Base-by-base conservation (phyloP, 148 eudicot species). In the Rhododendron vialii region DNA sequence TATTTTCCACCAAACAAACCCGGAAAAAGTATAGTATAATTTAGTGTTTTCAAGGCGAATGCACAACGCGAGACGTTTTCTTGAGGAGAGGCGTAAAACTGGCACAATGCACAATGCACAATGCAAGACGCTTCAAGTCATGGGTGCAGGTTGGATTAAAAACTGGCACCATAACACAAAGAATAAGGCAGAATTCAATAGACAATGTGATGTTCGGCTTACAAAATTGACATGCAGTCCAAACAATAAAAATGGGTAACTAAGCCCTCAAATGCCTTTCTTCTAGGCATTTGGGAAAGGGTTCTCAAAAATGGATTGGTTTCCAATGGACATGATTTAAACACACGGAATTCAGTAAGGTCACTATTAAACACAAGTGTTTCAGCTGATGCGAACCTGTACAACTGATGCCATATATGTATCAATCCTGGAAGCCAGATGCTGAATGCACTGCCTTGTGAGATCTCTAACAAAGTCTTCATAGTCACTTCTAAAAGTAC, bases 391-490 rank as follows among this genome's bases (percentile, higher is more conserved):
- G 48, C 85, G 36, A 85, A 95, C 99, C 99, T 97, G 99, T 87
- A 97, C 88, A 67, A 93, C 82, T 81, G 98, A 93, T 84, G 95
- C 95, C 98, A 97, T 90, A 91, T 93, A 95, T 47, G 94, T 87
- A 89, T 94, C 95, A 65, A 94, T 87, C 90, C 96, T 94, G 76
- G 98, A 87, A 81, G 94, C 87, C 90, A 93, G 85, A 86, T 93
- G 90, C 73, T 91, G 98, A 87, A 90, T 88, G 59, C 94, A 87
- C 88, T 89, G 95, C 89, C 89, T 93, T 24, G 98, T 84, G 26
- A 95, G 84, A 63, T 97, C 98, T 89, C 95, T 91, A 73, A 97
- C 92, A 82, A 97, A 94, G 88, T 97, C 99, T 90, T 97, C 98
- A 91, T 97, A 97, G 90, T 95, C 98, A 78, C 95, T 91, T 90